phyloP scores from a whole-genome alignment of 2,329 filamentous ascomycete species.

The Paracorniculantispora psalliotae region DNA sequence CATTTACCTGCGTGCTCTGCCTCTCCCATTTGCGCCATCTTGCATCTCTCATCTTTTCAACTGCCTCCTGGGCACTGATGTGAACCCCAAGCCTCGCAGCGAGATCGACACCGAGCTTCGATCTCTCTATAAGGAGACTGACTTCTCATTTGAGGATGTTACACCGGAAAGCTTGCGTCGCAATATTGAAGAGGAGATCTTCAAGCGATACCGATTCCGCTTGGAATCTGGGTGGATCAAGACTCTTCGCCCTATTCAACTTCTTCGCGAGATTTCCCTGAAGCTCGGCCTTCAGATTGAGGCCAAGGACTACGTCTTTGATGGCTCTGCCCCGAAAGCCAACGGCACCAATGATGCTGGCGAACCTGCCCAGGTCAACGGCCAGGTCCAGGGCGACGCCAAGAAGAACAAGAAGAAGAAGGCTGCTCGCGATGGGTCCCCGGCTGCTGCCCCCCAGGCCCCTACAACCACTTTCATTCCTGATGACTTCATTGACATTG shows the following conservation, averaged over 20 bases:
- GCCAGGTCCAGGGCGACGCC: conserved; percentile 36
- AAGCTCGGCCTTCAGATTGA: conserved; percentile 88
- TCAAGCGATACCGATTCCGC: conserved; percentile 70
- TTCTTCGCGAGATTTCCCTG: conserved; percentile 82
- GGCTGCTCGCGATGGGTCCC: conserved; percentile 50
- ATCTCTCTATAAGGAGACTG: conserved; percentile 72
- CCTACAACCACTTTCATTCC: conserved; percentile 56
- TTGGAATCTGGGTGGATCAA: conserved; percentile 65
- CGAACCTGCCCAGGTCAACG: conserved; percentile 34
- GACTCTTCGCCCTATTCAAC: conserved; percentile 67
- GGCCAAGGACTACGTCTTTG: conserved; percentile 53
- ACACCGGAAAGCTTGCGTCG: conserved; percentile 67
- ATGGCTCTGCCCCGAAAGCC: conserved; percentile 20
- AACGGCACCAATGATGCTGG: conserved; percentile 27
- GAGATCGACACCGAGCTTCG: conserved; percentile 72
- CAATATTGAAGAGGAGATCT: conserved; percentile 67
- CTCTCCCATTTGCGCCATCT: conserved; percentile 71
- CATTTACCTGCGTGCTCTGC: conserved; percentile 72
- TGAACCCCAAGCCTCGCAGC: conserved; percentile 73
- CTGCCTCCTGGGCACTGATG: conserved; percentile 73
- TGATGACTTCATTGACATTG: conserved; percentile 85
- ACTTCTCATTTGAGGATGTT: conserved; percentile 74
- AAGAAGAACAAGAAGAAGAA: conserved; percentile 63
- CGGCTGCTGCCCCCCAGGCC: conserved; percentile 39
- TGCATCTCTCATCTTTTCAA: conserved; percentile 87